Evolutionary conservation across 257 asterid genomes (phyloP), one percentile per base, ranked within the genome.

Genomic region (Buddleja alternifolia): DNA sequence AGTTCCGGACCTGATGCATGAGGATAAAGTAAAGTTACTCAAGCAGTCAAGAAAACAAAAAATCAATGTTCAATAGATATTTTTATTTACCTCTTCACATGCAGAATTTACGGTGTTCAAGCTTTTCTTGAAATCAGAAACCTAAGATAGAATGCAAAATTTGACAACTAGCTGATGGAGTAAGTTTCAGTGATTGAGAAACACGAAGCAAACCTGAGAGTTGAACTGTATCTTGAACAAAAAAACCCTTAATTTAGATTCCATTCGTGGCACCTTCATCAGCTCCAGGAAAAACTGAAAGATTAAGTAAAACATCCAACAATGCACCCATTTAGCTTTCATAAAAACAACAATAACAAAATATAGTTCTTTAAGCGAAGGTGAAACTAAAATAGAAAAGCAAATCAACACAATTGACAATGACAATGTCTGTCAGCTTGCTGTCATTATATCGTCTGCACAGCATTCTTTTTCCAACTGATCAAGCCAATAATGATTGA

Each of bases 261-360:
- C 99, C 63, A 94, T 95, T 25, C 99, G 88, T 24, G 99, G 99
- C 65, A 86, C 99, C 85, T 94, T 91, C 99, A 94, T 94, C 80
- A 94, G 81, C 89, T 94, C 99, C 80, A 94, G 65, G 68, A 91
- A 94, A 81, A 94, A 94, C 97, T 91, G 86, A 77, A 75, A 81
- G 55, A 68, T 47, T 17, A 80, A 67, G 67, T 25, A 74, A 70
- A 44, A 67, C 57, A 24, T 60, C 51, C 40, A 71, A 62, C 47
- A 67, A 42, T 12, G 52, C 40, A 47, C 50, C 40, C n/a, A n/a
- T n/a, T n/a, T n/a, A n/a, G n/a, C n/a, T n/a, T n/a, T n/a, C n/a
- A n/a, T n/a, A n/a, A 16, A 45, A n/a, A 51, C 32, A 54, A 19
- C 25, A 58, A 17, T 29, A 25, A 45, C 71, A 42, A 23, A 56